A percentile compares a stretch with the other conserved stretches of the same genome.
Conservation (phyloP, 106 monocot genomes). For the Hemerocallis citrina region DNA sequence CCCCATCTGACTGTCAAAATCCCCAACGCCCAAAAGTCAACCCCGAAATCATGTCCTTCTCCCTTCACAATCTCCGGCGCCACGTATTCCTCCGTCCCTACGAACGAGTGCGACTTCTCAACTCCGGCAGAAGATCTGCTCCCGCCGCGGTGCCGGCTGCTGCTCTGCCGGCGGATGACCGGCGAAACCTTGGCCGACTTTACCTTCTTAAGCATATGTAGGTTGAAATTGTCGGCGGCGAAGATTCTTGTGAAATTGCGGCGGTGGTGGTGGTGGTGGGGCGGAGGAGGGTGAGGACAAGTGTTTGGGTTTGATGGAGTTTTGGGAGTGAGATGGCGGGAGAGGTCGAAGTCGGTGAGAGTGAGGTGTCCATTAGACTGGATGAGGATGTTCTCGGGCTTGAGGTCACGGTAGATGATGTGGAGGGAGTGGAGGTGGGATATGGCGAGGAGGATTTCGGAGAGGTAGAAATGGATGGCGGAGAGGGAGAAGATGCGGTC, state of each 20-base stretch:
- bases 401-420: conserved; percentile 84
- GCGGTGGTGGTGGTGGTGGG: no score
- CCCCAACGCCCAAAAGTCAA: conserved; percentile 96
- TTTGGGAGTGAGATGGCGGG: conserved; percentile 37
- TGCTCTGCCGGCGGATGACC: conserved; percentile 32
- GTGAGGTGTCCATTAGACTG: conserved; percentile 58
- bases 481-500: conserved; percentile 64
- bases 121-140: conserved; percentile 3
- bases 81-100: conserved; percentile 96
- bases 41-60: conserved; percentile 78
- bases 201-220: conserved; percentile 38
- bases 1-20: conserved; percentile 72
- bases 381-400: conserved; percentile 92
- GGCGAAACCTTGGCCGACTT: conserved; percentile 67
- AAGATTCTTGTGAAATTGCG: conserved; percentile 36
- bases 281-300: background rate
- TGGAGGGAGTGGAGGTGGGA: conserved; percentile 64
- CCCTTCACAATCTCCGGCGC: conserved; percentile 81
- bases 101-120: conserved; percentile 71
- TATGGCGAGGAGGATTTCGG: conserved; percentile 67
- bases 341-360: conserved; percentile 96
- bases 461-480: conserved; percentile 76
- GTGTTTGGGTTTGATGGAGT: background rate
- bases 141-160: no score
- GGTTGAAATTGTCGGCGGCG: background rate